Conservation (phyloP, 306 rosid species). For the Trifolium subterraneum region DNA sequence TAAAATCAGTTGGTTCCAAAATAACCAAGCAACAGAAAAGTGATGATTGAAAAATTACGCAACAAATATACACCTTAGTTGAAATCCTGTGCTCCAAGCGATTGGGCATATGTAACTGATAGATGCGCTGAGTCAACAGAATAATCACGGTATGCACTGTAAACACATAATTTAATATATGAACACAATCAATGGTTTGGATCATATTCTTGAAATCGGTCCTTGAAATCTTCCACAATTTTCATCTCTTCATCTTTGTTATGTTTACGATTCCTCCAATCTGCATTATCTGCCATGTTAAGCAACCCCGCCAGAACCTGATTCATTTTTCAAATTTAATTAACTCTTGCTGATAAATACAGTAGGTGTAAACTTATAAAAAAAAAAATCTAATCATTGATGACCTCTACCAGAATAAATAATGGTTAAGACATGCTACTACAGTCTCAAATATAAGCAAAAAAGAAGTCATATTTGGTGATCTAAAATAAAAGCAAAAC, state of each 20-base stretch:
- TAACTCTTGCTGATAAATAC: conserved; percentile 17
- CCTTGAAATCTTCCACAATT: conserved; percentile 72
- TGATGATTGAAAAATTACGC: conserved; percentile 6
- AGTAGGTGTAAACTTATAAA: conserved; percentile 15
- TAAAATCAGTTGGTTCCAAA: conserved; percentile 28
- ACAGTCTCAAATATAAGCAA: no score
- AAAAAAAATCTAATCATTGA: not conserved
- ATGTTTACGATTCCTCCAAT: conserved; percentile 80
- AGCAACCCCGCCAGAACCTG: conserved; percentile 96
- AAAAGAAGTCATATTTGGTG: no score
- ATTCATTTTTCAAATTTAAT: conserved; percentile 37
- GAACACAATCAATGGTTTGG: conserved; percentile 62
- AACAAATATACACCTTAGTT: conserved; percentile 39
- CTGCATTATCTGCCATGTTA: conserved; percentile 84
- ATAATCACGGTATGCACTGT: not conserved
- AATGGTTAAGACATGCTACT: not conserved
- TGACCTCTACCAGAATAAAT: conserved; percentile 13
- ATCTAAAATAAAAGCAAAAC: no score
- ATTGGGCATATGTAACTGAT: conserved; percentile 27
- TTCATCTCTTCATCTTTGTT: conserved; percentile 83
- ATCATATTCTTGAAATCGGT: conserved; percentile 76
- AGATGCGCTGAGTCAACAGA: conserved; percentile 30
- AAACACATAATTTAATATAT: conserved; percentile 16
- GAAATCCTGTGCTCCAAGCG: conserved; percentile 31
- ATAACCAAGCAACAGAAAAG: conserved; percentile 32